Evolutionary conservation across 2,329 filamentous ascomycete genomes (phyloP).

Genomic region (Gyromitra esculenta): DNA sequence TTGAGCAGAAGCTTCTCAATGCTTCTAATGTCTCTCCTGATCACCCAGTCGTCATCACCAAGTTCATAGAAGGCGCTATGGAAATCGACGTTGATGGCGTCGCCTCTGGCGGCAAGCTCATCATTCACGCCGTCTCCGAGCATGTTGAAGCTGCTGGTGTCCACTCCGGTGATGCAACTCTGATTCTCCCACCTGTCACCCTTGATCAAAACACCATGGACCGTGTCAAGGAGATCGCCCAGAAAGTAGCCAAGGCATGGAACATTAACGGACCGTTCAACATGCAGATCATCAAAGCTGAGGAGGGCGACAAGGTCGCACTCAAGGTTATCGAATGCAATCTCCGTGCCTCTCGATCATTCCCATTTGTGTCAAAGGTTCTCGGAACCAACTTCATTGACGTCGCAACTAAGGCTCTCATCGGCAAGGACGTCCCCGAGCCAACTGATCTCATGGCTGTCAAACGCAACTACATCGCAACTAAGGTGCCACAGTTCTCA

Average conservation of each 20-base stretch:
- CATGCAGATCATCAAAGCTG: conserved; percentile 99
- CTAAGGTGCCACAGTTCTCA: conserved; percentile 98
- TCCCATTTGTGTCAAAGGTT: conserved; percentile 98
- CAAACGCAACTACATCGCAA: conserved; percentile 91
- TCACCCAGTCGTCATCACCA: conserved; percentile 96
- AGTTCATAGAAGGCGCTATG: conserved; percentile 95
- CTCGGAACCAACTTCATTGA: conserved; percentile 97
- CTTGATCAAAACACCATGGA: conserved; percentile 80
- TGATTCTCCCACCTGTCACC: conserved; percentile 85
- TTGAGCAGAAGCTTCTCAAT: conserved; percentile 93
- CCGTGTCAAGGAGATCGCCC: conserved; percentile 91
- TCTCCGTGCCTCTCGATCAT: conserved; percentile 93
- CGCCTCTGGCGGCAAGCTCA: conserved; percentile 82
- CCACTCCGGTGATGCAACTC: conserved; percentile 95
- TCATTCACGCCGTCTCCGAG: conserved; percentile 92
- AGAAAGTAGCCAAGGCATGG: conserved; percentile 97
- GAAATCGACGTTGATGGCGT: conserved; percentile 98
- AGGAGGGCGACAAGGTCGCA: conserved; percentile 76
- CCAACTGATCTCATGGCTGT: conserved; percentile 87
- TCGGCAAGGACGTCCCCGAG: conserved; percentile 83
- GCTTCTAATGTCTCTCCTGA: conserved; percentile 92
- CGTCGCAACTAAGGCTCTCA: conserved; percentile 88
- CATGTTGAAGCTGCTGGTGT: conserved; percentile 98
- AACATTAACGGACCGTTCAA: conserved; percentile 98
- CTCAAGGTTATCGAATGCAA: conserved; percentile 99